Evolutionary conservation across 2,329 filamentous ascomycete species (phyloP), one percentile per base, ranked within the genome.

Genomic region (Aureobasidium sp.): DNA sequence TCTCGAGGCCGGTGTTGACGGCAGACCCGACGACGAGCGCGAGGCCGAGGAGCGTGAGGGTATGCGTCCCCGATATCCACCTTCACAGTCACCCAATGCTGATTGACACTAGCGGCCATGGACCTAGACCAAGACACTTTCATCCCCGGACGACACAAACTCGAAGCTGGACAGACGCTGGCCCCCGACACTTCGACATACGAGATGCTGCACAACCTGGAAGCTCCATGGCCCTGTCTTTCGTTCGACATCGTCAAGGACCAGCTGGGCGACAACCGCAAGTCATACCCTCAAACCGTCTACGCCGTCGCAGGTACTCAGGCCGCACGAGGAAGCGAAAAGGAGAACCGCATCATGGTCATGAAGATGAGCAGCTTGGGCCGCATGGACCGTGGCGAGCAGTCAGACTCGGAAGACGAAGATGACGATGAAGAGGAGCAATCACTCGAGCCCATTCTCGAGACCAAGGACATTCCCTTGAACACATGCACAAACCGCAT

Each of bases 301-400:
- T 99, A 97, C 77, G 88, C 92, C 11, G 92, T 97, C 33, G 87
- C 91, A 19, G 94, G 94, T 62, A 99, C 94, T 13, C 94, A 99
- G 78, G 94, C 94, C 40, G 92, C 93, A 68, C 79, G 77, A 61
- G 79, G 80, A 51, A 82, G 85, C 66, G 81, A 87, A 53, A 87
- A 85, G 73, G 94, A 99, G 70, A 99, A 99, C 74, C 86, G 95
- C 75, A 79, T 99, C 69, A 87, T 97, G 84, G 86, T 97, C 40
- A 90, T 96, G 84, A 97, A 97, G 78, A 86, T 99, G 72, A 96
- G 91, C 70, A 89, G 92, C 17, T 79, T 99, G 64, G 90, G 89
- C 71, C 87, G 86, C 71, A 96, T 94, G 86, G 89, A 95, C 69
- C 81, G 83, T 62, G 83, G 81, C 2, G 82, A 80, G 23, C 86